Base-by-base conservation (phyloP, 371 early-diverging fungal species). In the Nosema muscidifuracis region DNA sequence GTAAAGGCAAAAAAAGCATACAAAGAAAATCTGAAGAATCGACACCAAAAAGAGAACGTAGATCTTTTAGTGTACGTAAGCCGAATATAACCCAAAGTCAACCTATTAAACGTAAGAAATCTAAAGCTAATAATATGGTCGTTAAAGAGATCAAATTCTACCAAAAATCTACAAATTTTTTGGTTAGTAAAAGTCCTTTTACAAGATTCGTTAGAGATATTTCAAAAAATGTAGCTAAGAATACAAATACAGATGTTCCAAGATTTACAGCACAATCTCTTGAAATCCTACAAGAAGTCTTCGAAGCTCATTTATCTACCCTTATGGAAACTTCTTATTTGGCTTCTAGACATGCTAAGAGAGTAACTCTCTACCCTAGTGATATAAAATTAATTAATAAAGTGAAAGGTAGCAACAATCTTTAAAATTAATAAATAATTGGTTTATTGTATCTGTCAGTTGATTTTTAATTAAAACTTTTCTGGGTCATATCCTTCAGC, bases 401-500 rank as follows among this genome's bases (percentile, higher is more conserved):
- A 50, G 16, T n/a, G 3, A n/a, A 50, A 20, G 22, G 51, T 3
- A 15, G 12, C 4, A 7, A 20, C n/a, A 47, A 47, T 47, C 3
- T 20, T 20, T 28, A 55, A 30, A 24, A 30, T 28, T 12, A 55
- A 28, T 55, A 28, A 55, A 55, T 24, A 28, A n/a, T 24, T 55
- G 12, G n/a, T 30, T 30, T n/a, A n/a, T n/a, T n/a, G 3, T 7
- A 7, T 20, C 47, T 47, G 3, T 15, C 16, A 15, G 3, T 16
- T 3, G 4, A 7, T 47, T 7, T 47, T 7, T 15, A 13, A 47
- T n/a, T 47, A 47, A 4, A 3, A 55, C 20, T 55, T 28, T 28
- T 6, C 31, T 7, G 56, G 56, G 20, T 57, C 34, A 44, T 65
- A 72, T 33, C 76, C 76, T 7, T 65, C 60, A 10, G 77, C 34